Conservation (phyloP, 306 rosid genomes). For the Dryas alaskensis region DNA sequence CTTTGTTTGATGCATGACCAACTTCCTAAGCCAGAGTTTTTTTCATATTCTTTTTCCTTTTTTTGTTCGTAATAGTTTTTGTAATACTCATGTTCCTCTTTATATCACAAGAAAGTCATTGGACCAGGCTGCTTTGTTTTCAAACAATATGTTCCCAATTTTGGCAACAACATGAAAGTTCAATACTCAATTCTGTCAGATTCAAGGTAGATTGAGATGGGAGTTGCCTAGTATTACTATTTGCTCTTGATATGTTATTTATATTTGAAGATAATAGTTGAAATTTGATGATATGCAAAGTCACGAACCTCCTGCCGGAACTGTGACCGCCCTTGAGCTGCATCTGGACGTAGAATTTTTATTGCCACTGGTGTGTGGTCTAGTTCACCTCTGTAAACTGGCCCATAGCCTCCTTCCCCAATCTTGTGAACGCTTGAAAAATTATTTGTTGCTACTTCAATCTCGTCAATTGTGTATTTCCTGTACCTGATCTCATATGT, state of each 20-base stretch:
- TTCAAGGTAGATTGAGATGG: neutral
- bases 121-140: constrained; percentile 1
- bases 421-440: constrained; percentile 47
- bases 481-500: constrained; percentile 46
- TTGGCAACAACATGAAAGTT: neutral
- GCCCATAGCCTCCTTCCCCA: constrained; percentile 89
- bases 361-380: constrained; percentile 75
- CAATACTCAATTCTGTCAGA: neutral
- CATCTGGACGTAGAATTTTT: constrained; percentile 68
- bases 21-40: neutral
- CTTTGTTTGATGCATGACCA: neutral
- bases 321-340: constrained; percentile 76
- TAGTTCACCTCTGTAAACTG: constrained; percentile 58
- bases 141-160: neutral
- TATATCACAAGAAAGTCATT: neutral
- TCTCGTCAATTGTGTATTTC: constrained; percentile 58
- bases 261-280: neutral
- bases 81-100: neutral
- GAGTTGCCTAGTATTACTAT: constrained; percentile 4
- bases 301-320: constrained; percentile 68
- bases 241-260: neutral
- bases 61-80: neutral
- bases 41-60: neutral
- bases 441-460: constrained; percentile 57
- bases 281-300: neutral